Base-by-base conservation (phyloP, 306 rosid species). In the Argentina anserina region DNA sequence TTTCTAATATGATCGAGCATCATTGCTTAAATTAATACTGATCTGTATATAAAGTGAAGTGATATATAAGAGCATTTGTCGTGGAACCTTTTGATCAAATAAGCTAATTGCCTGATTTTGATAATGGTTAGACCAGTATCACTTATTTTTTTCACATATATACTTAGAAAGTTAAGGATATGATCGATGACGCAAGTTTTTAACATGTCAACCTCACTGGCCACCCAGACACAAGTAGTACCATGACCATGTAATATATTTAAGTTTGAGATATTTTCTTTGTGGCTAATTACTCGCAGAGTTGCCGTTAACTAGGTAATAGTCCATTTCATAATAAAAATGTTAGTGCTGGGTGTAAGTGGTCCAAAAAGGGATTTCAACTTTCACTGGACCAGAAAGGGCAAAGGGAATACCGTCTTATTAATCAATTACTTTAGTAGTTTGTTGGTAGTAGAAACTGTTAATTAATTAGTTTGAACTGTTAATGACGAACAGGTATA, bases 401-500 rank as follows among this genome's bases (percentile, higher is more conserved):
- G 28, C 71, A 67, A 29, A 10, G 58, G 31, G 28, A 47, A 20
- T n/a, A n/a, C 29, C 43, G 47, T 42, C 12, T n/a, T 10, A 14
- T 59, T 52, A 25, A 55, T 55, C 61, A 55, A 26, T 25, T 28
- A 25, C 18, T 58, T 56, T 58, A 5, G 10, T 58, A 28, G 20
- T 6, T 9, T 23, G 61, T 53, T 53, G 9, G 60, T 25, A 53
- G 61, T 53, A 53, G 61, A 26, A 58, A 11, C 11, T n/a, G 11
- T 42, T 41, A 11, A 5, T 41, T 26, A 68, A 43, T 3, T 41
- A 28, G 43, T 50, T 58, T 71, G 53, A 15, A 55, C 39, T 25
- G 12, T 52, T 36, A 34, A 53, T 5, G 12, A 71, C 50, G 25
- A 37, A 75, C 76, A 93, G 98, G 98, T 73, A 84, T 90, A 65